Base-by-base conservation (phyloP, 2,329 filamentous ascomycete species). In the Phialocephala sp. region DNA sequence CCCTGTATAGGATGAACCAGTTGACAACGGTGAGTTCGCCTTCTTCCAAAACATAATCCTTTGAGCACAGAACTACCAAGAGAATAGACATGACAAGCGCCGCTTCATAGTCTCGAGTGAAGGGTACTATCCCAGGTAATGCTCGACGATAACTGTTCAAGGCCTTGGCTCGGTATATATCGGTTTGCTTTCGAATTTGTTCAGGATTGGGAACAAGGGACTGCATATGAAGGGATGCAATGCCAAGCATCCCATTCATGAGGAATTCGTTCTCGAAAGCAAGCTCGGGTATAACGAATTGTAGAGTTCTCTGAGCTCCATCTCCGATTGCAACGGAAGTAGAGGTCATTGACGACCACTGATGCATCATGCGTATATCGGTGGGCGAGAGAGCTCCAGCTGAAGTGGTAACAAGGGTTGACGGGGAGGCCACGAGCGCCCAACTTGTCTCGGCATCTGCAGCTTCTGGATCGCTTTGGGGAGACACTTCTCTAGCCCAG, bases 181-280 rank as follows among this genome's bases (percentile, higher is more conserved):
- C 62, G 15, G 73, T 72, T 60, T 70, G 66, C 35, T 65, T 66
- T 39, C 56, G 59, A 58, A 63, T 35, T 22, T 70, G 54, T 9
- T 47, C 35, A 3, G 62, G 55, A 12, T 64, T 45, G 27, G 72
- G 70, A 18, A 67, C 59, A 8, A 72, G 37, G n/a, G 62, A 32
- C 55, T 73, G 71, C n/a, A 66, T 32, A 36, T 76, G 73, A 11
- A 73, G 64, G 9, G 73, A 75, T 18, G 74, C 69, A 22, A 74
- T 65, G 4, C 73, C 72, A 24, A 76, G 68, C 32, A 75, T 72
- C 2, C 63, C 71, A 37, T 73, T 71, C 54, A 74, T 62, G 0
- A 75, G 55, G 39, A 71, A 76, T 4, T 72, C 70, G 47, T 74
- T 66, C 35, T 74, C 71, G 32, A 76, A 74, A 12, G 72, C 73